Evolutionary conservation across 805 yeast genomes (phyloP).

Genomic region (Lachancea fermentati): DNA sequence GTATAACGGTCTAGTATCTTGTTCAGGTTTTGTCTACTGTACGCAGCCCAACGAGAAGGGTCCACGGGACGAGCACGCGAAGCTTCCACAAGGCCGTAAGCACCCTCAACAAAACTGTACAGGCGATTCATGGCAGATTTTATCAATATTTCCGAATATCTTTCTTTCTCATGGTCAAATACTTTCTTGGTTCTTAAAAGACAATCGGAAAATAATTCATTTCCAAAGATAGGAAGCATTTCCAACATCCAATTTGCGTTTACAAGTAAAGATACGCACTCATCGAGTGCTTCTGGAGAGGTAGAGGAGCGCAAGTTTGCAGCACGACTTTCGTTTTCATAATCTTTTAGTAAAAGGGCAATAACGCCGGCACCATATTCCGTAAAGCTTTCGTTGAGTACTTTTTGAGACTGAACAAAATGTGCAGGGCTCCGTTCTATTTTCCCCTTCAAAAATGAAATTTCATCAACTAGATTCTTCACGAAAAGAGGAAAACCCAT

Average conservation of each 20-base stretch:
- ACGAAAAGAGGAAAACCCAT: constrained; percentile 45
- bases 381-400: constrained; percentile 16
- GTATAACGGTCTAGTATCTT: constrained; percentile 53
- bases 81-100: constrained; percentile 44
- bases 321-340: constrained; percentile 12
- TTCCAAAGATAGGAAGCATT: constrained; percentile 25
- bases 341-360: neutral
- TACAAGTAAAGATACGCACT: constrained; percentile 44
- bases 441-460: neutral
- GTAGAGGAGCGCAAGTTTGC: neutral
- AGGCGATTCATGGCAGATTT: constrained; percentile 61
- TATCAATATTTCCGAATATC: constrained; percentile 44
- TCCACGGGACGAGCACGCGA: constrained; percentile 29
- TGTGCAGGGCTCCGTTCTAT: neutral
- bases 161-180: constrained; percentile 32
- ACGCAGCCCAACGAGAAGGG: constrained; percentile 58
- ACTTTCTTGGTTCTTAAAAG: constrained; percentile 23
- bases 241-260: constrained; percentile 51
- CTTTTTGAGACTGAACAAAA: constrained; percentile 18
- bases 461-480: constrained; percentile 32
- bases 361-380: neutral
- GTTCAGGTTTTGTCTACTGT: constrained; percentile 52
- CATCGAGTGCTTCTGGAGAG: constrained; percentile 22
- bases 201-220: constrained; percentile 17
- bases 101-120: constrained; percentile 57